These are phyloP conservation scores for Yueomyces sinensis DNA, from an alignment of 805 yeast genomes.

Conservation along the genomic window DNA sequence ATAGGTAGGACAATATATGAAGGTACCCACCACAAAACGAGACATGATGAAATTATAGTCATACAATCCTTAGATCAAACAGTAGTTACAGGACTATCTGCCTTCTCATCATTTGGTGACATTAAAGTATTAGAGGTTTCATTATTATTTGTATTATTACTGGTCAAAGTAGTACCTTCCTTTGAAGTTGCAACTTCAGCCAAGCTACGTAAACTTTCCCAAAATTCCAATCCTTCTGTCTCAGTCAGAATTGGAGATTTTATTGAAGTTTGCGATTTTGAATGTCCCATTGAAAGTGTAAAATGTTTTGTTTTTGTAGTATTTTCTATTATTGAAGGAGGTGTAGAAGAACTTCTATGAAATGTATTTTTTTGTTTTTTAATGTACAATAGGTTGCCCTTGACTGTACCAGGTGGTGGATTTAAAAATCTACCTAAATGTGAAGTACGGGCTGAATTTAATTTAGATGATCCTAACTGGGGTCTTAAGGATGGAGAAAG, in stretches of 20 bases:
- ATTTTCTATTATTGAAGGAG: background rate
- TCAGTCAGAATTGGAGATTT: slow-evolving; percentile 9
- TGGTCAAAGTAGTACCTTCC: too few species aligned
- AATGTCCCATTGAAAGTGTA: background rate
- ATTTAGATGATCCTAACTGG: slow-evolving; percentile 43
- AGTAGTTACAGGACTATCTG: too few species aligned
- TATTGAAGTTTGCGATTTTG: background rate
- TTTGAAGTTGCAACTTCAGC: too few species aligned
- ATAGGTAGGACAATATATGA: too few species aligned
- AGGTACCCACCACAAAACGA: too few species aligned
- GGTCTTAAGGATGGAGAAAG: slow-evolving; percentile 67
- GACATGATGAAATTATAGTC: too few species aligned
- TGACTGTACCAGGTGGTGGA: slow-evolving; percentile 6
- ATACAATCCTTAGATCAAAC: too few species aligned
- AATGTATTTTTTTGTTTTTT: background rate
- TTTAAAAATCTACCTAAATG: slow-evolving; percentile 35
- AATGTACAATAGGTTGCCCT: background rate
- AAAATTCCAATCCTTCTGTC: slow-evolving; percentile 56
- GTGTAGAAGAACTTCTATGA: background rate
- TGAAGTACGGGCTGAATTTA: slow-evolving; percentile 29
- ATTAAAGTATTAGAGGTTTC: too few species aligned
- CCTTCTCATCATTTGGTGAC: too few species aligned
- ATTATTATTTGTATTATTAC: too few species aligned
- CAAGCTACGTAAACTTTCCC: slow-evolving; percentile 54
- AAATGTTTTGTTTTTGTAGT: background rate